Percentiles rank a stretch among this genome's conserved stretches.
Conservation (phyloP, 306 rosid genomes). For the Sicyos edulis region DNA sequence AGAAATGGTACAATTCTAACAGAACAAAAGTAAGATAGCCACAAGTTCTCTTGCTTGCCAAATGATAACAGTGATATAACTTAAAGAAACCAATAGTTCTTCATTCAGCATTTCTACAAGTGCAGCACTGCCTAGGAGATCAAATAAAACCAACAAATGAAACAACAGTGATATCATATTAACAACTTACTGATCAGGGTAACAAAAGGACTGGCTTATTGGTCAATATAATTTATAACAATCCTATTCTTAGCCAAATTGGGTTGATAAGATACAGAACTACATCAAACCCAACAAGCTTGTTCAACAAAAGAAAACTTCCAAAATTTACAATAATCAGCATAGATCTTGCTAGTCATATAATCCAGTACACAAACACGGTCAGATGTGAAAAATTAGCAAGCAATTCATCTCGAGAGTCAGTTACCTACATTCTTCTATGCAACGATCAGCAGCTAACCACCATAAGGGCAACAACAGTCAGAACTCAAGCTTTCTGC, state of each 20-base stretch:
- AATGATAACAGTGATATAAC: background rate
- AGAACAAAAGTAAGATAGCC: background rate
- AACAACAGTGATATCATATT: constrained; percentile 1
- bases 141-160: background rate
- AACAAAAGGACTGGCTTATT: constrained; percentile 1
- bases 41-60: background rate
- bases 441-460: constrained; percentile 11
- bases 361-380: background rate
- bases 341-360: constrained; percentile 5
- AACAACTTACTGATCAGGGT: constrained; percentile 11
- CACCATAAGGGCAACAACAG: constrained; percentile 8
- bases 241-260: background rate
- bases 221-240: background rate
- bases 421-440: constrained; percentile 25
- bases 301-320: constrained; percentile 5
- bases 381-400: constrained; percentile 26
- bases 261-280: background rate
- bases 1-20: background rate
- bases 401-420: constrained; percentile 20
- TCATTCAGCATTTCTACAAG: constrained; percentile 7
- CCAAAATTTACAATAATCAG: constrained; percentile 18
- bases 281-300: constrained; percentile 2
- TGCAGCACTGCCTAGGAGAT: background rate
- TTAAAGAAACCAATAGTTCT: background rate
- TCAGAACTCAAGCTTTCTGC: constrained; percentile 80